Percentiles rank a stretch among this genome's conserved stretches.
Conservation (phyloP, 345 rosid species). For the Adansonia digitata region DNA sequence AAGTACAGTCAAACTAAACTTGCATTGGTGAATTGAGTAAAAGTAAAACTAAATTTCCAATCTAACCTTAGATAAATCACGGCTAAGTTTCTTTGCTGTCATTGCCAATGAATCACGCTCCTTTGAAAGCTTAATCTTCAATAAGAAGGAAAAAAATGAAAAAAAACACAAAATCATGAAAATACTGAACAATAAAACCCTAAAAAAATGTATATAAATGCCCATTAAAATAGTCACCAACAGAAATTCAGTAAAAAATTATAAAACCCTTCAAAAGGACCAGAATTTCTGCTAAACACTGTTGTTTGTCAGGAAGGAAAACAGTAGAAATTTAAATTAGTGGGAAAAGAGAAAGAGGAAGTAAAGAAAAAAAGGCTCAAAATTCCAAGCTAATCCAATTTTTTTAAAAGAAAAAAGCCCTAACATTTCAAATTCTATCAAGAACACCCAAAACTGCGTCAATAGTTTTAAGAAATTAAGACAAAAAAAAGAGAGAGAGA, state of each 20-base stretch:
- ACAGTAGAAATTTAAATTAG: background rate
- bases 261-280: background rate
- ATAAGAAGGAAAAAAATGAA: too few relatives aligned
- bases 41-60: background rate
- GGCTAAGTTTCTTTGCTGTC: constrained; percentile 80
- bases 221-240: background rate
- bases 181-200: constrained; percentile 3
- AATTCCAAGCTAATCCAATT: background rate
- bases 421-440: background rate
- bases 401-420: background rate
- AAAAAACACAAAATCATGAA: constrained; percentile 8
- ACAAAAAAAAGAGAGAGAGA: background rate
- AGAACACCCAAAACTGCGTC: background rate
- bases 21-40: background rate
- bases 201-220: background rate
- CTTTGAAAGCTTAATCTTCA: constrained; percentile 64
- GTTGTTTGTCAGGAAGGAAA: background rate
- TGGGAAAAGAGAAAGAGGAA: background rate
- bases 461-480: background rate
- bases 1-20: background rate
- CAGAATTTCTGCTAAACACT: background rate
- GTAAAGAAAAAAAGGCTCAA: background rate
- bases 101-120: constrained; percentile 71
- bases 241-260: background rate
- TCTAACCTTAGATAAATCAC: constrained; percentile 74